phyloP scores from a whole-genome alignment of 2,329 filamentous ascomycete genomes.

The Metarhizium rileyi region DNA sequence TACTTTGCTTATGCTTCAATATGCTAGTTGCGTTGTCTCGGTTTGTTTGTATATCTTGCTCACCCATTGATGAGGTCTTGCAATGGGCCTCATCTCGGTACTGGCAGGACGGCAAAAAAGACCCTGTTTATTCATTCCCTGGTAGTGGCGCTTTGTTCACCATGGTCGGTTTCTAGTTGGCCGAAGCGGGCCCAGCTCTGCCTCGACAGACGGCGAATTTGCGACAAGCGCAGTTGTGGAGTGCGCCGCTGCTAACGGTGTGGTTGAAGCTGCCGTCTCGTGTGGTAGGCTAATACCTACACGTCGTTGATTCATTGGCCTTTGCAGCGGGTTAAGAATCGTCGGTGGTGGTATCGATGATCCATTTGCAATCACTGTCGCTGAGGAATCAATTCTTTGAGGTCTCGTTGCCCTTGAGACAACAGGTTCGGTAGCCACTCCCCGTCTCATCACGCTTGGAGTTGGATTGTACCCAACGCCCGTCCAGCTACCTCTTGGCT shows the following conservation, averaged over 20 bases:
- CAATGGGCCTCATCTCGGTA: not conserved
- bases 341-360: conserved; percentile 3
- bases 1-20: not conserved
- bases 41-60: not conserved
- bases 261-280: not conserved
- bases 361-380: conserved; percentile 1
- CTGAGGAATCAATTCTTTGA: not conserved
- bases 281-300: not conserved
- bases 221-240: not conserved
- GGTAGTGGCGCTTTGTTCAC: not conserved
- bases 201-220: not conserved
- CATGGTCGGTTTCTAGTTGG: conserved; percentile 6
- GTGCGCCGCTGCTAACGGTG: not conserved
- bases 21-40: no score
- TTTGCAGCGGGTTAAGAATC: conserved; percentile 2
- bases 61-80: not conserved
- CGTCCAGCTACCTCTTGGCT: not conserved
- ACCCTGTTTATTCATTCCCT: not conserved
- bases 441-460: not conserved
- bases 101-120: not conserved
- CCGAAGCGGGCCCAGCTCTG: not conserved
- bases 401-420: not conserved
- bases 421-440: not conserved
- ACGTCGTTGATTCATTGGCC: not conserved
- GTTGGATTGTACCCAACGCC: not conserved